Evolutionary conservation across 1,284 basidiomycete species (phyloP).

Genomic region (Hemileccinum hortonii): DNA sequence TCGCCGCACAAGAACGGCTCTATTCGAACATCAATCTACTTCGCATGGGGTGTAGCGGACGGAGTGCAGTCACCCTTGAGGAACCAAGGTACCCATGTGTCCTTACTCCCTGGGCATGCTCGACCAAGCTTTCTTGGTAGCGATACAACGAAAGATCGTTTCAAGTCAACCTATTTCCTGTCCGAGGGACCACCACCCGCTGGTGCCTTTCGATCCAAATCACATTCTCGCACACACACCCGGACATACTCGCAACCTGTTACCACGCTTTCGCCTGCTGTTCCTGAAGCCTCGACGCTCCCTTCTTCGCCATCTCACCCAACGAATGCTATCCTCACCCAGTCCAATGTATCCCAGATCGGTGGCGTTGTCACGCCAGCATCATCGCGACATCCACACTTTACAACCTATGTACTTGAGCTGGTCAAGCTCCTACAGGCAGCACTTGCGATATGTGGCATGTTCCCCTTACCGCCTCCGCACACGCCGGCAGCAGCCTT

Average conservation of each 20-base stretch:
- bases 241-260: conserved; percentile 31
- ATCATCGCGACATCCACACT: conserved; percentile 31
- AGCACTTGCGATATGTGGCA: conserved; percentile 65
- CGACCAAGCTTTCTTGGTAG: conserved; percentile 36
- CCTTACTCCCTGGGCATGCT: conserved; percentile 9
- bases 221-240: conserved; percentile 29
- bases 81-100: conserved; percentile 52
- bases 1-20: conserved; percentile 58
- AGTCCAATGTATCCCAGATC: conserved; percentile 17
- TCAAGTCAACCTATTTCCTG: conserved; percentile 66
- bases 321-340: conserved; percentile 4
- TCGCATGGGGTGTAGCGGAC: conserved; percentile 73
- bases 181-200: conserved; percentile 38
- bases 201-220: conserved; percentile 29
- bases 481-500: conserved; percentile 31
- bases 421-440: conserved; percentile 72
- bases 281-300: conserved; percentile 20
- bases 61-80: conserved; percentile 72
- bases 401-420: conserved; percentile 59
- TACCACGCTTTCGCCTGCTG: conserved; percentile 25
- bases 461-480: conserved; percentile 42
- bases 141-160: conserved; percentile 75
- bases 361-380: conserved; percentile 6
- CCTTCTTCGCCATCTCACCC: conserved; percentile 21
- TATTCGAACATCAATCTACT: conserved; percentile 77